These are phyloP conservation scores for Spergularia azorica DNA, from an alignment of 179 eudicot genomes.

Conservation along the genomic window DNA sequence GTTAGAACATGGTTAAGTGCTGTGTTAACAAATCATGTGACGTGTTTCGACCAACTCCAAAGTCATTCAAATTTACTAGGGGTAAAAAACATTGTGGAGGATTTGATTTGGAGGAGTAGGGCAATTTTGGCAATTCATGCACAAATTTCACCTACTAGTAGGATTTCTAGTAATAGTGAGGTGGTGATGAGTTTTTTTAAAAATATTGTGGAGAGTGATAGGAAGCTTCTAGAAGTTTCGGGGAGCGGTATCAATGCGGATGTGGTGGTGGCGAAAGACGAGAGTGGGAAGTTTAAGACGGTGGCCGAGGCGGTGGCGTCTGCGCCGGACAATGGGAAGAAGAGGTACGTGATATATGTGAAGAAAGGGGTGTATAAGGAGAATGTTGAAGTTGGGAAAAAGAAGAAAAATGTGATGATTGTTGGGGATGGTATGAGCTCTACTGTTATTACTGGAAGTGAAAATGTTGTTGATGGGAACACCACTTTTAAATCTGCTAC, in stretches of 20 bases:
- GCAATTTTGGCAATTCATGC: conserved; percentile 43
- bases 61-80: conserved; percentile 4
- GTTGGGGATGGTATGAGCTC: conserved; percentile 52
- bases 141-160: background rate
- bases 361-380: conserved; percentile 50
- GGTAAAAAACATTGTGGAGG: conserved; percentile 23
- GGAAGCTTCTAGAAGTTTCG: conserved; percentile 34
- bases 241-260: conserved; percentile 24
- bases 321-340: conserved; percentile 34
- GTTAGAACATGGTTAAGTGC: conserved; percentile 57
- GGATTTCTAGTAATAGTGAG: background rate
- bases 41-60: conserved; percentile 47
- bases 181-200: background rate
- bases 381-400: conserved; percentile 37
- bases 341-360: conserved; percentile 45
- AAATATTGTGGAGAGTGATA: conserved; percentile 21
- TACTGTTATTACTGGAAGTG: conserved; percentile 49
- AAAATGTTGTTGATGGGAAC: conserved; percentile 39
- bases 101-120: conserved; percentile 37
- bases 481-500: conserved; percentile 48
- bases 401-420: conserved; percentile 45
- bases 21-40: conserved; percentile 55
- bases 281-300: conserved; percentile 46
- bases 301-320: conserved; percentile 41
- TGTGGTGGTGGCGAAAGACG: conserved; percentile 54